Base-by-base conservation (phyloP, 2,329 filamentous ascomycete genomes). In the Neofusicoccum sp. region DNA sequence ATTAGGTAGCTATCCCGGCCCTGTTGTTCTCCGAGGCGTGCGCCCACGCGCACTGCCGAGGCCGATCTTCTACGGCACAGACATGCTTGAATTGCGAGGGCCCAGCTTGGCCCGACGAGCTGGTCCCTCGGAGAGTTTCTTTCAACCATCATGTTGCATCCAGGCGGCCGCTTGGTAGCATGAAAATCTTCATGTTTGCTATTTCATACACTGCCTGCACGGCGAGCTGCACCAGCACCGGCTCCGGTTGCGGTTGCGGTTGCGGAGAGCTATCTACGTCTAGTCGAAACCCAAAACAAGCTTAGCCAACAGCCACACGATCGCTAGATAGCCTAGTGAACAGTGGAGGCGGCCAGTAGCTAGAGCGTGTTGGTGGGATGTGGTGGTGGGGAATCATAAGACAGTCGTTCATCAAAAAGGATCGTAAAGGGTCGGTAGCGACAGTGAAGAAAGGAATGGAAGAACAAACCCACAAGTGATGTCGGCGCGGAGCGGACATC, bases 361-460 rank as follows among this genome's bases (percentile, higher is more conserved):
- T n/a, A n/a, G 34, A 26, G 51, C 33, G 43, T 54, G 51, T 41
- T 30, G 26, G 24, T 54, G 36, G 8, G 26, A n/a, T 56, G 51
- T 54, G 49, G n/a, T 33, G n/a, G 36, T n/a, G 38, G n/a, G n/a
- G 38, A 41, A 41, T 56, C 51, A 33, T 56, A 56, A 56, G n/a
- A 33, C 9, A 43, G 34, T 56, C 51, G 51, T 56, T 38, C 41
- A 56, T 56, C 51, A 33, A 16, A 43, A 56, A 43, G 51, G 51
- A 56, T 56, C 51, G 51, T 56, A 56, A 56, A 56, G 51, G 51
- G 51, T 56, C 51, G 51, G 51, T 31, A 41, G 28, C 51, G 51
- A 56, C 51, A n/a, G 51, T 33, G 51, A 20, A 56, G 28, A 34
- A 56, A 56, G 49, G 49, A 54, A 41, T 30, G 49, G 20, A 40